Base-by-base conservation (phyloP, 164 flowering plant genomes). In the Berberis vulgaris region DNA sequence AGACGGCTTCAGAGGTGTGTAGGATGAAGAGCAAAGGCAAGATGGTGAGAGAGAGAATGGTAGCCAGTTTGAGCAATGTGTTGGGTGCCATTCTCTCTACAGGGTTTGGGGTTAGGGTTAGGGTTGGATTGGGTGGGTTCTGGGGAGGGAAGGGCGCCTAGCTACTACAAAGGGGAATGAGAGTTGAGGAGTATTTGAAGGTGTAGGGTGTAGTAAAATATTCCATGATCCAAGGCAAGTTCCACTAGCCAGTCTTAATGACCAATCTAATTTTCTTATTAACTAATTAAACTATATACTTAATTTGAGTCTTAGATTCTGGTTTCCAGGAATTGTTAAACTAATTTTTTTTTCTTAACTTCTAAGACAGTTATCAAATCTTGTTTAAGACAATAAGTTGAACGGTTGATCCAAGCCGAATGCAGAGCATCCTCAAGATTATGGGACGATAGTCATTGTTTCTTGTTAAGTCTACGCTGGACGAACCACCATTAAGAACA, bases 11-110 rank as follows among this genome's bases (percentile, higher is more conserved):
- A 9, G 38, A 66, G 7, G 64, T 40, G 53, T 61, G 54, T 60
- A 56, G 13, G 10, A 74, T 52, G 41, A 70, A n/a, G n/a, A 60
- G 54, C 6, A 66, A 59, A n/a, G 66, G n/a, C 26, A 67, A 9
- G 59, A 66, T 61, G 39, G 41, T 7, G 42, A 72, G 6, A 45
- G 70, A 71, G 68, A 71, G 65, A 69, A 71, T 65, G 67, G 62
- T 54, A 7, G 52, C 49, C 13, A 40, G 67, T 7, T 64, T 69
- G 45, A 67, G 43, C 42, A 64, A 11, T 54, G 50, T 65, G 40
- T 39, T 52, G 57, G 58, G 26, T 41, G 68, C 62, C 77, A 67
- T 68, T 74, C 43, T 68, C 62, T 64, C 61, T 64, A 3, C 50
- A 59, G 49, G 26, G 26, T 26, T 26, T 26, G 26, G 26, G 26